Evolutionary conservation across 2,329 filamentous ascomycete genomes (phyloP), one percentile per base, ranked within the genome.

Genomic region (Hypomyces rosellus): DNA sequence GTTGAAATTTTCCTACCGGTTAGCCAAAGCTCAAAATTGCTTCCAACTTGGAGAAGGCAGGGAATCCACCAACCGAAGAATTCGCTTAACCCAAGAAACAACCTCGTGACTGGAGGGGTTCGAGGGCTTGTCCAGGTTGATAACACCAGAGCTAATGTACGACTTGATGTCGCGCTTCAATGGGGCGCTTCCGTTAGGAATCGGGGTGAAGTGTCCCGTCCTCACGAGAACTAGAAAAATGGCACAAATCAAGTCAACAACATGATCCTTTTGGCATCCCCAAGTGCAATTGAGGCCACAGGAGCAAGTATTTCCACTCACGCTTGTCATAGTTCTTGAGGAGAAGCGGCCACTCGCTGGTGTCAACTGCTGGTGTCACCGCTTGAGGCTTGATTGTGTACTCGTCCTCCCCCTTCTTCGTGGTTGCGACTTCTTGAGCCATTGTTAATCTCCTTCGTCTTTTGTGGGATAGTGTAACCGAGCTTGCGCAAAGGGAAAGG

Each of bases 21-120:
- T 16, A 30, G 15, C 14, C 13, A 25, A 8, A 44, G 41, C 41
- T 13, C 14, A 14, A 44, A 25, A 14, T 30, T 22, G 3, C 22
- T 33, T 33, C 18, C 41, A 40, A 25, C 30, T 11, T 34, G 7
- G 18, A 33, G 15, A 50, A n/a, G n/a, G n/a, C n/a, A n/a, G 44
- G 22, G 38, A 34, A 40, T 50, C 48, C 46, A 65, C 73, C 57
- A 82, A 90, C 86, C 87, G 85, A 50, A 99, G 80, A 64, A 97
- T 97, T 63, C 92, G 86, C 85, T 99, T 99, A 62, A 97, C 88
- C 93, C 93, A 99, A 59, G 93, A 92, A 66, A 99, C 93, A 59
- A 99, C 93, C 78, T 99, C 93, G 80, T 99, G 93, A 65, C 87
- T 93, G 60, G 91, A 96, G 49, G 92, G 92, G 77, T 99, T 99